Conservation (phyloP, 1,284 basidiomycete genomes). For the Exobasidium cylindrosporum region DNA sequence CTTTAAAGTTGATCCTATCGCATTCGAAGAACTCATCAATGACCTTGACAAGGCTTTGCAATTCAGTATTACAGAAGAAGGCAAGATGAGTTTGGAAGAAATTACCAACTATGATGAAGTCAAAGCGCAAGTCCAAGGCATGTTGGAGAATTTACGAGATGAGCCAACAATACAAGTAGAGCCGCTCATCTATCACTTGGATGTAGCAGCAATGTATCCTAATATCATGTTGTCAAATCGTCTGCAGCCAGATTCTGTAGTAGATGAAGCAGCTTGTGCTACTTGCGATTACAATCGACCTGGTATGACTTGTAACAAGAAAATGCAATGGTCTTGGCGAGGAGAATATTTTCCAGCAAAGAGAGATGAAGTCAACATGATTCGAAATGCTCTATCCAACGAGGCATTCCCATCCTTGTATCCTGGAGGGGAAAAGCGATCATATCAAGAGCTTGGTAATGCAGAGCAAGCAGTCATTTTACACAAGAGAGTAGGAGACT, state of each 20-base stretch:
- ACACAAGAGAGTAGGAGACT: slow-evolving; percentile 96
- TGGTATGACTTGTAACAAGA: slow-evolving; percentile 88
- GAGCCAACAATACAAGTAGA: slow-evolving; percentile 82
- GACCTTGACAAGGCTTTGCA: slow-evolving; percentile 86
- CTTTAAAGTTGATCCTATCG: slow-evolving; percentile 88
- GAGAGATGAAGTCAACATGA: slow-evolving; percentile 98
- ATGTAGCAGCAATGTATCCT: slow-evolving; percentile 99
- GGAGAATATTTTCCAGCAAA: slow-evolving; percentile 98
- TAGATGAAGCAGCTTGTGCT: slow-evolving; percentile 92
- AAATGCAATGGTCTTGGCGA: slow-evolving; percentile 97
- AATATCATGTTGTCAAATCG: slow-evolving; percentile 99
- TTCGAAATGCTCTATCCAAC: slow-evolving; percentile 91
- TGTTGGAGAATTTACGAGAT: slow-evolving; percentile 86
- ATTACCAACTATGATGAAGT: slow-evolving; percentile 96
- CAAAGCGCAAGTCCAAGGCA: slow-evolving; percentile 71
- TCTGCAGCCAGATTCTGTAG: slow-evolving; percentile 95
- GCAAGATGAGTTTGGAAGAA: slow-evolving; percentile 72
- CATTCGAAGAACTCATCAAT: slow-evolving; percentile 88
- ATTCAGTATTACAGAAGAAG: slow-evolving; percentile 88
- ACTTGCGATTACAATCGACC: slow-evolving; percentile 98
- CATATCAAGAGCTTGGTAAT: slow-evolving; percentile 79
- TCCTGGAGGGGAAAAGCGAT: slow-evolving; percentile 70
- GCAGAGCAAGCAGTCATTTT: slow-evolving; percentile 86
- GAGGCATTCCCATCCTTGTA: slow-evolving; percentile 84
- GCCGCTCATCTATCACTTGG: slow-evolving; percentile 96